Percentiles rank a stretch among this genome's conserved stretches.
Evolutionary conservation across 192 early-diverging fungal genomes (phyloP).

Genomic region (Coemansia sp.): DNA sequence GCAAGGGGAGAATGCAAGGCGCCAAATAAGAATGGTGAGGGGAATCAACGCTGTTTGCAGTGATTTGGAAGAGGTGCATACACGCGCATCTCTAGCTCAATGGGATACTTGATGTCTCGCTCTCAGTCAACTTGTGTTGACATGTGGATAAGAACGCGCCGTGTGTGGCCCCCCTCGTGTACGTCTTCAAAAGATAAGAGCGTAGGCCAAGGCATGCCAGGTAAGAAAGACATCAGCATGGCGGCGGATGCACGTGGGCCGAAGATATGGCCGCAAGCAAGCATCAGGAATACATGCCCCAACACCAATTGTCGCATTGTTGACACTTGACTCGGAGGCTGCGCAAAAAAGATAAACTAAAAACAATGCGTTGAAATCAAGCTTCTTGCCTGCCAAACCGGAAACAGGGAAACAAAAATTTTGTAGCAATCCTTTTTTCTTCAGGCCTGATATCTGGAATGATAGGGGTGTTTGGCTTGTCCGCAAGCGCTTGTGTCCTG

Average conservation of each 20-base stretch:
- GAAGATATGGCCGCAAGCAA: conserved; percentile 6
- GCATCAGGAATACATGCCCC: background rate
- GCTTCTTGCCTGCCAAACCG: background rate
- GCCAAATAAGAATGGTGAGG: background rate
- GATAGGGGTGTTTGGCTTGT: too few relatives aligned
- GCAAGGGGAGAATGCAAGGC: background rate
- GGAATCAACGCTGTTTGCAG: background rate
- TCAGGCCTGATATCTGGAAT: too few relatives aligned
- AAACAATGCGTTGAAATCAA: background rate
- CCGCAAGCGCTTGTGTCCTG: background rate
- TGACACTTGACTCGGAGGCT: background rate
- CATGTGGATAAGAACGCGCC: background rate
- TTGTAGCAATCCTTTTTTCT: too few relatives aligned
- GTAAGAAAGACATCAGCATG: too few relatives aligned
- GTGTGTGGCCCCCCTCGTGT: background rate
- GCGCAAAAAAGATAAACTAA: background rate
- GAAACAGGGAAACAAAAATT: background rate
- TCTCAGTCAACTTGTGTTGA: background rate
- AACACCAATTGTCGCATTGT: background rate
- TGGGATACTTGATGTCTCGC: background rate
- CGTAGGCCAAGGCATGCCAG: too few relatives aligned
- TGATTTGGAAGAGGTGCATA: conserved; percentile 1
- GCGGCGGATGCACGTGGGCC: conserved; percentile 5
- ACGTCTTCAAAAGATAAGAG: too few relatives aligned
- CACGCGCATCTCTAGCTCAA: background rate